These are phyloP conservation scores for Saccharomyces pastorianus DNA, from an alignment of 1,139 yeast genomes.

Conservation along the genomic window DNA sequence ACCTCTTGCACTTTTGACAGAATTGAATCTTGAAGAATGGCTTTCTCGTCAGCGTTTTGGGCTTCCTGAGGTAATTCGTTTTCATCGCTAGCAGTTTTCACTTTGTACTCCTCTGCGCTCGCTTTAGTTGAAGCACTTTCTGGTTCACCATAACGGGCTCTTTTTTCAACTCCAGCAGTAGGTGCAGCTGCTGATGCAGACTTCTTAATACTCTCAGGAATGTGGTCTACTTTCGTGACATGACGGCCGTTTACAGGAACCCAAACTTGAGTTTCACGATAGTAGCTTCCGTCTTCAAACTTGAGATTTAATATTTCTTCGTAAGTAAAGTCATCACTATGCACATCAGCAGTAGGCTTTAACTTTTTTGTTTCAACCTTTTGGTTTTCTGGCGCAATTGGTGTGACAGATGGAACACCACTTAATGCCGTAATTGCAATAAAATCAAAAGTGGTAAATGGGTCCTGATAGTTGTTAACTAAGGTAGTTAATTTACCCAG, in stretches of 20 bases:
- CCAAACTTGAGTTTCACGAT: slow-evolving; percentile 23
- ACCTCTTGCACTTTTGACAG: no score
- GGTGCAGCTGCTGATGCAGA: not conserved
- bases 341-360: slow-evolving; percentile 1
- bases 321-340: slow-evolving; percentile 21
- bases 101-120: no score
- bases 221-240: slow-evolving; percentile 4
- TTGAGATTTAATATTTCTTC: slow-evolving; percentile 23
- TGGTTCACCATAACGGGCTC: no score
- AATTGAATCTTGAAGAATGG: not conserved
- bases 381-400: not conserved
- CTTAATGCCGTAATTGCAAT: slow-evolving; percentile 1
- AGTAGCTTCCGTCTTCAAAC: slow-evolving; percentile 23
- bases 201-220: not conserved
- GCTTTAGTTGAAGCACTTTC: no score
- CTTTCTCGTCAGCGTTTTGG: no score
- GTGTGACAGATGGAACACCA: not conserved
- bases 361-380: not conserved
- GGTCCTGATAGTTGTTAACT: slow-evolving; percentile 24
- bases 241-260: slow-evolving; percentile 18
- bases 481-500: slow-evolving; percentile 21
- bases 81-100: no score
- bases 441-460: slow-evolving; percentile 24
- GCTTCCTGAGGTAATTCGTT: no score
- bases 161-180: not conserved